Conservation (phyloP, 176 grass and related monocot species). For the Aechmea fasciata region DNA sequence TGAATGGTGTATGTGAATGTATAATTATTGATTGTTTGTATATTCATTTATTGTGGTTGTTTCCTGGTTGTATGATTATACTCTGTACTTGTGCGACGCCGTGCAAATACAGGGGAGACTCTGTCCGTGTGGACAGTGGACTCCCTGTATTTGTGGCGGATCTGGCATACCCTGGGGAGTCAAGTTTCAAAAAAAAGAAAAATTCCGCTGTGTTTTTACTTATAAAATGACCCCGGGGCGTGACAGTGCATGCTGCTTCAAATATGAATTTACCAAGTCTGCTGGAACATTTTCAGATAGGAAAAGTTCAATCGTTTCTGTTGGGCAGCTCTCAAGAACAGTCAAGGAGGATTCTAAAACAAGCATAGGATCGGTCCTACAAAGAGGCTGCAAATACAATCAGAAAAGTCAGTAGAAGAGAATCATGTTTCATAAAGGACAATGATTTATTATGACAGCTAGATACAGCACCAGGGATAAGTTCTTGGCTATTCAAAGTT, state of each 20-base stretch:
- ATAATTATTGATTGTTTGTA: no score
- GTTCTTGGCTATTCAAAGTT: neutral
- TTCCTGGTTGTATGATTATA: no score
- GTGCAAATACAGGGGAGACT: no score
- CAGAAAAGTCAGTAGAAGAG: conserved; percentile 3
- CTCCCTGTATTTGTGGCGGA: no score
- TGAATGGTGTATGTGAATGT: no score
- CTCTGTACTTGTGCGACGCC: no score
- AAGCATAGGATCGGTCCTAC: conserved; percentile 94
- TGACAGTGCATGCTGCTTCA: conserved; percentile 93
- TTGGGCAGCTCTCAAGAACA: conserved; percentile 75
- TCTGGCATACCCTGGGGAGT: no score
- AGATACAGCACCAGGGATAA: neutral
- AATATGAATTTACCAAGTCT: conserved; percentile 97
- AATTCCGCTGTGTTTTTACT: no score
- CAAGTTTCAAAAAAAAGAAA: no score
- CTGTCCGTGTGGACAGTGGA: no score
- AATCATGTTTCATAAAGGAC: neutral
- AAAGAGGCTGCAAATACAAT: conserved; percentile 74
- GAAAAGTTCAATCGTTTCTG: conserved; percentile 94
- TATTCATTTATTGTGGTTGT: no score
- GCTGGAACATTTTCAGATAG: conserved; percentile 96
- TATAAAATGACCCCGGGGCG: no score
- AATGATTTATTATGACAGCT: neutral
- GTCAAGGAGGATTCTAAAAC: conserved; percentile 89